Conservation (phyloP, 257 asterid species). For the Sherardia arvensis region DNA sequence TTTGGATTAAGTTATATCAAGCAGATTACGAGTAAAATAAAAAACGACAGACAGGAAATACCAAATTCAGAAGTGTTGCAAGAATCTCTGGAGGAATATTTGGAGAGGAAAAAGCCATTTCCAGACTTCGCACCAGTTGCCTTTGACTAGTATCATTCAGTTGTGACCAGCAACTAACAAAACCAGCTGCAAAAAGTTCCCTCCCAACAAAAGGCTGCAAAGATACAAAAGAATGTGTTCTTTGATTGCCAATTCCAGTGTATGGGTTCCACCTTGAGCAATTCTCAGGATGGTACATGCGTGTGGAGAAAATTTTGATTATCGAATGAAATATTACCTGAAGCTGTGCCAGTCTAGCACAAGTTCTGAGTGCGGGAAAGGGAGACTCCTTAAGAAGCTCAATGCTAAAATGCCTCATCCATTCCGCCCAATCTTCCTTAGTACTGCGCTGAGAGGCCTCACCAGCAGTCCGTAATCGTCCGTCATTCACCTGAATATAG, state of each 20-base stretch:
- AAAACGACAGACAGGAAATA: slow-evolving; percentile 19
- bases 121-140: slow-evolving; percentile 83
- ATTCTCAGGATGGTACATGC: background rate
- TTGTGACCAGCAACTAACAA: slow-evolving; percentile 98
- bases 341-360: slow-evolving; percentile 93
- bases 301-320: slow-evolving; percentile 7
- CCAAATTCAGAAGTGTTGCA: slow-evolving; percentile 96
- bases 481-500: slow-evolving; percentile 65
- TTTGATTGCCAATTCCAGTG: background rate
- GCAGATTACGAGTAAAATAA: background rate
- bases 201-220: slow-evolving; percentile 97
- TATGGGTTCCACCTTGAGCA: background rate
- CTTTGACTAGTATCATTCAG: slow-evolving; percentile 73
- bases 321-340: slow-evolving; percentile 43
- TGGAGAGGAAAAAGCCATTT: slow-evolving; percentile 97
- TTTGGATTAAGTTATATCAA: background rate
- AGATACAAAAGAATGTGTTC: slow-evolving; percentile 14
- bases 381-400: slow-evolving; percentile 97
- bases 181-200: slow-evolving; percentile 97
- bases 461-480: slow-evolving; percentile 82
- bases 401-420: slow-evolving; percentile 99
- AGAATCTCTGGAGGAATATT: slow-evolving; percentile 98
- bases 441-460: slow-evolving; percentile 99
- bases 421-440: slow-evolving; percentile 98
- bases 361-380: slow-evolving; percentile 90